Percentiles rank a stretch among this genome's conserved stretches.
Conservation (phyloP, 129 eudicot species). For the Escallonia rubra region DNA sequence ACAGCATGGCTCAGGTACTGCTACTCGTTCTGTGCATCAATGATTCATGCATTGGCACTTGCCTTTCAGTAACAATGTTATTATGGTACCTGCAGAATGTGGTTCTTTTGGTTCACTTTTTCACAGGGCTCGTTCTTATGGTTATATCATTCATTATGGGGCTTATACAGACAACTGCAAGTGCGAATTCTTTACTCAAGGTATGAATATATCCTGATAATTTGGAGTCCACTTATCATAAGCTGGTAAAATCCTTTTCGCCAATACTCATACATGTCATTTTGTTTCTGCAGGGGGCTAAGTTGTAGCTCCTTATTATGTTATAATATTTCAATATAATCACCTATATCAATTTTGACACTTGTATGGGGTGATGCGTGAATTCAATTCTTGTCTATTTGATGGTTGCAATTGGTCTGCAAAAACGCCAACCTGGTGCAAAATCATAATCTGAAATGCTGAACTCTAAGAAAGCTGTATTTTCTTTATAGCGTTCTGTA, state of each 20-base stretch:
- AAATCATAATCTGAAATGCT: too few species aligned
- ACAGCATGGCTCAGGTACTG: constrained; percentile 92
- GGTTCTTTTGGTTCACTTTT: constrained; percentile 84
- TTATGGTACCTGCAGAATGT: constrained; percentile 58
- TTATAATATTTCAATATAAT: too few species aligned
- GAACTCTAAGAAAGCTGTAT: too few species aligned
- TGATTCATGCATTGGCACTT: background rate
- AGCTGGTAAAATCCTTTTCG: background rate
- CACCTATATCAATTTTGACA: too few species aligned
- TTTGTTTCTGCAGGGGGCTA: too few species aligned
- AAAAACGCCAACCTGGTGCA: too few species aligned
- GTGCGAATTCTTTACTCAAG: constrained; percentile 76
- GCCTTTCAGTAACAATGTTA: constrained; percentile 8
- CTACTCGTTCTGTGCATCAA: constrained; percentile 18
- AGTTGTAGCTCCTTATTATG: too few species aligned
- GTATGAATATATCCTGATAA: constrained; percentile 29
- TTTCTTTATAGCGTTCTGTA: too few species aligned
- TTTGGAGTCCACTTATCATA: constrained; percentile 5
- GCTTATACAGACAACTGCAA: constrained; percentile 54
- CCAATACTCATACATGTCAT: background rate
- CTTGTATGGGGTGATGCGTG: too few species aligned
- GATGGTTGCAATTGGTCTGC: too few species aligned
- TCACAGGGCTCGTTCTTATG: constrained; percentile 91
- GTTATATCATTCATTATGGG: constrained; percentile 97
- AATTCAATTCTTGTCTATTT: too few species aligned